Percentiles rank a stretch among this genome's conserved stretches.
These are phyloP conservation scores for Plasmodium gonderi DNA, from an alignment of 169 alveolate species.

Conservation along the genomic window DNA sequence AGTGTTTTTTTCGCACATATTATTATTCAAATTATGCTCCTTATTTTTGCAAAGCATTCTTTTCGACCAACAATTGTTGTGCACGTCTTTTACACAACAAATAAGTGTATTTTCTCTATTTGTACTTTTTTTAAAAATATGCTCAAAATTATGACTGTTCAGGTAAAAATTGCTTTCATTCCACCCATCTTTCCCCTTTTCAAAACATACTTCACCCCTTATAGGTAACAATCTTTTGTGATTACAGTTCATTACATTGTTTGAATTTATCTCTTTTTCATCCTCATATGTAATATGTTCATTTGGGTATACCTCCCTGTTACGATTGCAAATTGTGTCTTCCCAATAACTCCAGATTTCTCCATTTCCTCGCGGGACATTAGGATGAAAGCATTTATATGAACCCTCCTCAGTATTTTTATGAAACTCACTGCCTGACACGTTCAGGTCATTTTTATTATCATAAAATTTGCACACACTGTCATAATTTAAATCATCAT, in stretches of 20 bases:
- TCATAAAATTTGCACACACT: constrained; percentile 20
- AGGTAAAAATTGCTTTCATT: constrained; percentile 12
- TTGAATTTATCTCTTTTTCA: neutral
- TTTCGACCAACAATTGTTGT: neutral
- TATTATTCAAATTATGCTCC: neutral
- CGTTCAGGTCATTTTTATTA: constrained; percentile 18
- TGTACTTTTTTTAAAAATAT: constrained; percentile 26
- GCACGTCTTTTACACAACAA: constrained; percentile 25
- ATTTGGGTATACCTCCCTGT: neutral
- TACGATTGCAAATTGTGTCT: neutral
- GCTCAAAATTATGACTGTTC: constrained; percentile 43
- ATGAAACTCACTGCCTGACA: neutral
- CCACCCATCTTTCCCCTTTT: neutral
- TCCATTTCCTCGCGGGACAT: neutral
- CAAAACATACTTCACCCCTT: constrained; percentile 9
- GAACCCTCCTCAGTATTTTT: neutral
- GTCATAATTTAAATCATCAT: constrained; percentile 1
- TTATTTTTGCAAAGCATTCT: constrained; percentile 13
- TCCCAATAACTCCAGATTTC: neutral
- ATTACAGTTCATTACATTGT: neutral
- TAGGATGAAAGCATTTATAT: neutral
- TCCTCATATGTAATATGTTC: neutral
- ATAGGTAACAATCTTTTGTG: neutral
- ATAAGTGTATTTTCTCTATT: neutral
- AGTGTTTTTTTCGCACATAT: neutral